Evolutionary conservation across 2,329 filamentous ascomycete genomes (phyloP), one percentile per base, ranked within the genome.

Genomic region (Fusarium devonianum): DNA sequence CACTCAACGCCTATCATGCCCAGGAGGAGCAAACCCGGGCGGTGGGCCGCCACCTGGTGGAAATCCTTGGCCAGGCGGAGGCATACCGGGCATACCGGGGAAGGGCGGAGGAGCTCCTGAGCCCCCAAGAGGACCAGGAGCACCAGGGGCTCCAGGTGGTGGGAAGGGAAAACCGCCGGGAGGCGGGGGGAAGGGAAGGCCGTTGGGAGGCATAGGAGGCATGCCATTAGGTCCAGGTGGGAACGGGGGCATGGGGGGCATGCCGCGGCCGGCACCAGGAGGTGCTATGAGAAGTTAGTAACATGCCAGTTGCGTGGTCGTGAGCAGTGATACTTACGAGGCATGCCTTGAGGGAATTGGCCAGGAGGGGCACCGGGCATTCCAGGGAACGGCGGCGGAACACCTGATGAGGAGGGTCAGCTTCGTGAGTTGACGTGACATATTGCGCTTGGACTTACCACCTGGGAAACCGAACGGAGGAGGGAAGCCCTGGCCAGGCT

Each of bases 401-500:
- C 71, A 49, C 78, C 75, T 54, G 10, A 26, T 26, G 75, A 74
- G 50, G 78, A 69, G 16, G 39, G 42, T 62, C 35, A 62, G 48
- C 43, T 22, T 11, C 34, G 34, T 18, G 13, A 32, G 32, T 7
- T 17, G n/a, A 22, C 3, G 36, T 16, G 17, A 64, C 63, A 58
- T 64, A 22, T 43, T 35, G 18, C 63, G 63, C 29, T 38, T 47
- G 6, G 56, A 68, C 69, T 66, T 67, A 67, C 74, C 77, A 55
- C 84, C 84, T 33, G 86, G 85, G 68, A 90, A 87, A 50, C 75
- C 79, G 67, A 86, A 88, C 23, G 83, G 73, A 60, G 81, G 78
- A 22, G 79, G 78, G 56, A 74, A 72, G 62, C 72, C 73, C 17
- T 76, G 77, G 56, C 80, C 80, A 38, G 83, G 83, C 69, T 86